Percentiles rank a stretch among this genome's conserved stretches.
phyloP scores from a whole-genome alignment of 2,329 filamentous ascomycete species.

The Fusarium kyushuense region DNA sequence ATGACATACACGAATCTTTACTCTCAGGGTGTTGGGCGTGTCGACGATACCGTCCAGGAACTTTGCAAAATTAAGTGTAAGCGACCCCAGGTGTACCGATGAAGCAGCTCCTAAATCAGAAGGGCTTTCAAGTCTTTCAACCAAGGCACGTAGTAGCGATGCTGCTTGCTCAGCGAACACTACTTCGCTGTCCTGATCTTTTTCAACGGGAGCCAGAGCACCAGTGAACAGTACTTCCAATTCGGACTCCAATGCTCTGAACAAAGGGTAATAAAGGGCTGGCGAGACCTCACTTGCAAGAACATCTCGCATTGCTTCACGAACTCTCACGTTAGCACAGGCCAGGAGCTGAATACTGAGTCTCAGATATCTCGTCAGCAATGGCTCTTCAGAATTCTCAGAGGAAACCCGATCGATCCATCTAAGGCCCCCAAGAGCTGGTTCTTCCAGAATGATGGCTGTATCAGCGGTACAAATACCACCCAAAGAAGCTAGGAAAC shows the following conservation, averaged over 20 bases:
- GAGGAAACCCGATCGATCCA: constrained; percentile 74
- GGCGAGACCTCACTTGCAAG: constrained; percentile 74
- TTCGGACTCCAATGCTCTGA: constrained; percentile 74
- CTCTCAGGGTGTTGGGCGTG: constrained; percentile 66
- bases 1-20: constrained; percentile 78
- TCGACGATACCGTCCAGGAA: constrained; percentile 72
- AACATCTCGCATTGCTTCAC: constrained; percentile 75
- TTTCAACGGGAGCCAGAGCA: constrained; percentile 63
- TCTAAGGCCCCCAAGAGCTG: constrained; percentile 65
- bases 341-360: constrained; percentile 74
- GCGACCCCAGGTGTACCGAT: constrained; percentile 71
- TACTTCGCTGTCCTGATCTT: constrained; percentile 70
- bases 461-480: constrained; percentile 74
- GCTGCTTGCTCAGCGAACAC: constrained; percentile 76
- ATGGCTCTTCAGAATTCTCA: constrained; percentile 70
- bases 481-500: constrained; percentile 74
- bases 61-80: constrained; percentile 75
- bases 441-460: constrained; percentile 68
- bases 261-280: constrained; percentile 70
- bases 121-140: constrained; percentile 73
- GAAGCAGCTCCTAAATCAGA: constrained; percentile 72
- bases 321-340: constrained; percentile 72
- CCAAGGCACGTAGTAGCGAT: constrained; percentile 71
- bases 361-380: constrained; percentile 70
- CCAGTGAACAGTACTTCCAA: constrained; percentile 72